A percentile compares a stretch with the other conserved stretches of the same genome.
Conservation (phyloP, 2,329 filamentous ascomycete species). For the Penicillium sp. region DNA sequence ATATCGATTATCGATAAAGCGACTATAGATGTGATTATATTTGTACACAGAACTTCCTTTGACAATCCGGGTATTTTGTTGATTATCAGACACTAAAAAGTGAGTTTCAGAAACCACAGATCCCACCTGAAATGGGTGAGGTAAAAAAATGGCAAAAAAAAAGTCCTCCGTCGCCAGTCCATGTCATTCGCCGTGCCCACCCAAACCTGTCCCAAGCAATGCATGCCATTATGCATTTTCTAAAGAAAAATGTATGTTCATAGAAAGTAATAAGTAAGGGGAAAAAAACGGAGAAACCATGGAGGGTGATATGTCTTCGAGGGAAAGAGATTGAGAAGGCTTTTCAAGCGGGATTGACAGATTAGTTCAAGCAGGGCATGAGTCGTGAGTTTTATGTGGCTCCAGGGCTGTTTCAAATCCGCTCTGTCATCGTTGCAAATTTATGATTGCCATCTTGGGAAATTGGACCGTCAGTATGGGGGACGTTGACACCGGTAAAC, state of each 20-base stretch:
- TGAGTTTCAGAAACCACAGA: conserved; percentile 11
- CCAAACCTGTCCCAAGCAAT: conserved; percentile 25
- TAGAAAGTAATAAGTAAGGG: conserved; percentile 18
- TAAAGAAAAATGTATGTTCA: conserved; percentile 30
- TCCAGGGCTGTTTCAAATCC: neutral
- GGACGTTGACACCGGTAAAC: neutral
- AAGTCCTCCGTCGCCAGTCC: conserved; percentile 23
- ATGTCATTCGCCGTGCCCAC: conserved; percentile 27
- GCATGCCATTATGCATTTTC: conserved; percentile 34
- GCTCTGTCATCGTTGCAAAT: conserved; percentile 38
- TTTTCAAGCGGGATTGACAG: neutral
- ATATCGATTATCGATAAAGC: conserved; percentile 1
- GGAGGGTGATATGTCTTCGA: conserved; percentile 7
- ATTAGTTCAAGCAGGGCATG: conserved; percentile 5
- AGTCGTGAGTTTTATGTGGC: conserved; percentile 6
- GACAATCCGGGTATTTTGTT: conserved; percentile 3
- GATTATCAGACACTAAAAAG: conserved; percentile 13
- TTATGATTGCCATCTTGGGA: conserved; percentile 39
- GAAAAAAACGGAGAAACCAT: neutral
- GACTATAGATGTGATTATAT: neutral
- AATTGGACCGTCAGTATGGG: neutral
- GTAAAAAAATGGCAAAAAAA: conserved; percentile 10
- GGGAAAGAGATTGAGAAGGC: conserved; percentile 1
- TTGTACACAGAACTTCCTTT: neutral
- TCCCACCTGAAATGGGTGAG: conserved; percentile 9